Evolutionary conservation across 2,329 filamentous ascomycete genomes (phyloP), one percentile per base, ranked within the genome.

Genomic region (Scedosporium apiospermum): DNA sequence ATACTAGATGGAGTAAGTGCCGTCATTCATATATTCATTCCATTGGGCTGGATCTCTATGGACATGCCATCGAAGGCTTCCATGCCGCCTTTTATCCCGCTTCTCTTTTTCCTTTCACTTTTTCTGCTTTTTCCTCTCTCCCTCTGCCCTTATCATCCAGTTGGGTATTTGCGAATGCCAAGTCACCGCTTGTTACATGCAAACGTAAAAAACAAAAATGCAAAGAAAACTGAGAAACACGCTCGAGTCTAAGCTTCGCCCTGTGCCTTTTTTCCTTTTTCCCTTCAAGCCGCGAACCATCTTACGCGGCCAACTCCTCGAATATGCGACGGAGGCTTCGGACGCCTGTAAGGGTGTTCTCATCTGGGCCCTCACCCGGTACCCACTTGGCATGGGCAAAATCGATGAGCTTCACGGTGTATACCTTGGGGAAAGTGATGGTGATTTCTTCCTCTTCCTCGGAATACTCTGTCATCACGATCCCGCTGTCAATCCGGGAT

Each of bases 351-450:
- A 97, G 78, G 14, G 83, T 78, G 70, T 98, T 98, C 75, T 96
- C 88, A 72, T 99, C 95, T 0, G 89, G 88, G 0, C 93, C 93
- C 69, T 88, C 76, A 1, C 91, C 91, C 0, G 90, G 89, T 1
- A 86, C 88, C 87, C 89, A 98, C 59, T 80, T 77, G 10, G 95
- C 95, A 74, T 99, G 95, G 1, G 95, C 95, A 80, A 99, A 99
- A 73, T 99, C 95, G 68, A 99, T 99, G 66, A 99, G 81, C 71
- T 93, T 95, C 59, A 97, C 80, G 12, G 86, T 83, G 69, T 88
- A 91, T 53, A 96, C 84, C 1, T 78, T 78, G 0, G 77, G 74
- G 1, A 61, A 38, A 16, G 73, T 71, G 0, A 76, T 74, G 46
- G 73, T 73, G 12, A 38, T 38, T 38, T 84, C 80, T 1, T 87